Evolutionary conservation across 305 asterid genomes (phyloP), one percentile per base, ranked within the genome.

Genomic region (Lippia alba): DNA sequence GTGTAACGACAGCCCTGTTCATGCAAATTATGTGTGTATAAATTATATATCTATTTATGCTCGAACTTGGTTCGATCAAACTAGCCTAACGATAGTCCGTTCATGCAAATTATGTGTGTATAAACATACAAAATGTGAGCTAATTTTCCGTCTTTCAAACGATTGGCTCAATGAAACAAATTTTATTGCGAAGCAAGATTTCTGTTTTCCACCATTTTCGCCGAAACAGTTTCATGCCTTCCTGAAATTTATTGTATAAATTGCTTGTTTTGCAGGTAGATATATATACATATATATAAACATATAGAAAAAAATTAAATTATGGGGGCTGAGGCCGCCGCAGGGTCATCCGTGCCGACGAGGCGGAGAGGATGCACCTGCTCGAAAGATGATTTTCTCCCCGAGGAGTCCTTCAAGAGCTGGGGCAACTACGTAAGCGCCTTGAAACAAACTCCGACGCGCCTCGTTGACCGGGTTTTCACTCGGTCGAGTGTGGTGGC

Each of bases 401-500:
- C 91, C 0, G 90, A 84, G 74, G 87, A 88, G 12, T 86, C 94
- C n/a, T 88, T 88, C 77, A 44, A 61, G 77, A 84, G 75, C 66
- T 76, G 85, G 81, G 76, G 73, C 30, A 80, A 80, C 50, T 88
- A 86, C 64, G 74, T 15, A 12, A 73, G 74, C 54, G 94, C 91
- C 4, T 55, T 88, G 59, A 70, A 16, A 4, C 57, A 84, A 66
- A 80, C 83, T 8, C 93, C 88, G 10, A 15, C 67, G 0, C 81
- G 94, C 67, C 50, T 89, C 2, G 61, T 45, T 15, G 82, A 89
- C 66, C 86, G 91, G 74, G 68, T 77, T 0, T 12, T 87, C 14
- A 80, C 86, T 60, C 83, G 94, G 64, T 90, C 94, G 7, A 66
- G 57, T 16, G 82, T 71, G 12, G 36, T 71, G 60, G 71, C 70